A percentile compares a stretch with the other conserved stretches of the same genome.
phyloP scores from a whole-genome alignment of 2,329 filamentous ascomycete species.

The Aurifilum marmelostoma region DNA sequence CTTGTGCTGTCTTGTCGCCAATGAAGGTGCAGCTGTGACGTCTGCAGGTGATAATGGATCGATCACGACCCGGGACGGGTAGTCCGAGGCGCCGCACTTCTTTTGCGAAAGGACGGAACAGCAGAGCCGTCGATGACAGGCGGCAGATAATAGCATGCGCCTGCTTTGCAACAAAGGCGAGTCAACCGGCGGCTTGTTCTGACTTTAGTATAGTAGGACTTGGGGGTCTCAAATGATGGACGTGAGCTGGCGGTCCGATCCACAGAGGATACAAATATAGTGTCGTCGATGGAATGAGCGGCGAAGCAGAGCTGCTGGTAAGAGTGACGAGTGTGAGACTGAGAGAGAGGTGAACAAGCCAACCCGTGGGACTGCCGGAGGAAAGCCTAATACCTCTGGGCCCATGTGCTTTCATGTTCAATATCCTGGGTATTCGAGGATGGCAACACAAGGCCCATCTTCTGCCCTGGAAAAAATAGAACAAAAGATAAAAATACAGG shows the following conservation, averaged over 20 bases:
- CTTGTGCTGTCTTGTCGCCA: conserved; percentile 9
- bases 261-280: not conserved
- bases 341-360: not conserved
- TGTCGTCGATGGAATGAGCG: too few species aligned
- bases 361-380: not conserved
- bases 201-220: not conserved
- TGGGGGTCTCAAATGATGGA: not conserved
- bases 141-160: not conserved
- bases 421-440: not conserved
- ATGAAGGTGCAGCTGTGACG: conserved; percentile 10
- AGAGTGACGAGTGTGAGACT: not conserved
- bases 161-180: not conserved
- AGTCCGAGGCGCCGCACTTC: not conserved
- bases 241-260: not conserved
- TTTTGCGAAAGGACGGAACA: not conserved
- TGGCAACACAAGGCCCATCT: not conserved
- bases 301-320: not conserved
- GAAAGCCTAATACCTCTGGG: not conserved
- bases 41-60: not conserved
- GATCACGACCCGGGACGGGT: conserved; percentile 21
- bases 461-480: too few species aligned
- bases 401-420: conserved; percentile 1
- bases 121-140: not conserved
- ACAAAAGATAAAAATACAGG: too few species aligned
- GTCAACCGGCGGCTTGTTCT: not conserved